These are phyloP conservation scores for Capsicum pubescens DNA, from an alignment of 257 asterid species.

Conservation along the genomic window DNA sequence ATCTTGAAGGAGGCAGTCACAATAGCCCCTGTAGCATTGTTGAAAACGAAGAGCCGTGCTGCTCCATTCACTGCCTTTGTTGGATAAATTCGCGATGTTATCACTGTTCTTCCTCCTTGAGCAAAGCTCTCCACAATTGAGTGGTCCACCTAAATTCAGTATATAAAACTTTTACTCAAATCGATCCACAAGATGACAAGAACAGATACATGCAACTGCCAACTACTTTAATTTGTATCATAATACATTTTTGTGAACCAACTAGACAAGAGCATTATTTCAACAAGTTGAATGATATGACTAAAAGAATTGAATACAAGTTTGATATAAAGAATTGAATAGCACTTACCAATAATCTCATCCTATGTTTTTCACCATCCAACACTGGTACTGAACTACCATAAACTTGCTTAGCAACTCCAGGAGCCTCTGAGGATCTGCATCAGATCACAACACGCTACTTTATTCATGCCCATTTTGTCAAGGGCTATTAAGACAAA, in stretches of 20 bases:
- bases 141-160: slow-evolving; percentile 69
- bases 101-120: slow-evolving; percentile 80
- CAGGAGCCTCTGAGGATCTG: slow-evolving; percentile 76
- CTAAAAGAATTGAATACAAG: background rate
- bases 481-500: background rate
- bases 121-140: slow-evolving; percentile 90
- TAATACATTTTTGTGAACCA: background rate
- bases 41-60: slow-evolving; percentile 67
- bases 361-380: slow-evolving; percentile 61
- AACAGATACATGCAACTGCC: background rate
- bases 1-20: slow-evolving; percentile 70
- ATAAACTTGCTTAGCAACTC: slow-evolving; percentile 64
- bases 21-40: slow-evolving; percentile 67
- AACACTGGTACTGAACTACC: slow-evolving; percentile 79
- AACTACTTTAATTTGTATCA: background rate
- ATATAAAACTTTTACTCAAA: background rate
- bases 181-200: too few species aligned
- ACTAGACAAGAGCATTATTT: background rate
- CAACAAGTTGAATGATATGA: background rate
- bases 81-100: slow-evolving; percentile 81
- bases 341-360: slow-evolving; percentile 68
- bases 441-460: slow-evolving; percentile 13
- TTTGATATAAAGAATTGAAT: background rate
- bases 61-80: slow-evolving; percentile 66
- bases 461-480: background rate